Base-by-base conservation (phyloP, 2,329 filamentous ascomycete genomes). In the Trematosphaeria pertusa region DNA sequence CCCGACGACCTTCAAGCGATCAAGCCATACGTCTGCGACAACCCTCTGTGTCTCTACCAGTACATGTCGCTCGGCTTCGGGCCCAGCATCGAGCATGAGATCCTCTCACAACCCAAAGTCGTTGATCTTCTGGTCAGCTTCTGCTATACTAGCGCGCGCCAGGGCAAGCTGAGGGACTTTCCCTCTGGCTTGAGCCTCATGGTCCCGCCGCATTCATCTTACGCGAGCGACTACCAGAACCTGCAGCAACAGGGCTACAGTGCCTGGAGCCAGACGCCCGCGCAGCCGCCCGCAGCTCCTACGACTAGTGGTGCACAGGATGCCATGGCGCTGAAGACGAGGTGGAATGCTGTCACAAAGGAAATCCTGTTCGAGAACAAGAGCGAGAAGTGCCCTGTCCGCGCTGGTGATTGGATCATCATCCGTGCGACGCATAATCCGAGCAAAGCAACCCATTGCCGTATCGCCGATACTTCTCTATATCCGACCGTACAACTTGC, bases 51-150 rank as follows among this genome's bases (percentile, higher is more conserved):
- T 62, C 75, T 96, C 3, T 96, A 89, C 62, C 92, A 97, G 64
- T 96, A 94, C 73, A 88, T 96, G 79, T 80, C 83, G 12, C 77
- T 95, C n/a, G 91, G 90, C 0, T 87, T 96, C 61, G 92, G 91
- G 0, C 88, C 89, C 1, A 91, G 85, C 59, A 84, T 96, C 45
- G 91, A 97, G 66, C 85, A 92, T 64, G 91, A 96, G 63, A 88
- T 97, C 17, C 64, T 88, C 19, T 82, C 83, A 10, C 88, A 92
- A 64, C 89, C 91, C 1, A 84, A 86, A 45, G 90, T 96, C 1
- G 88, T 96, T 10, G 92, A 97, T 64, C 78, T 97, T 2, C 79
- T 97, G 0, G 73, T 95, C 36, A 92, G 85, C 69, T 89, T 97
- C 64, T 92, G 90, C 67, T 94, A 91, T 63, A 65, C 75, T 10